Percentiles rank a stretch among this genome's conserved stretches.
These are phyloP conservation scores for Aspergillus coremiiformis DNA, from an alignment of 495 filamentous ascomycete genomes.

Conservation along the genomic window DNA sequence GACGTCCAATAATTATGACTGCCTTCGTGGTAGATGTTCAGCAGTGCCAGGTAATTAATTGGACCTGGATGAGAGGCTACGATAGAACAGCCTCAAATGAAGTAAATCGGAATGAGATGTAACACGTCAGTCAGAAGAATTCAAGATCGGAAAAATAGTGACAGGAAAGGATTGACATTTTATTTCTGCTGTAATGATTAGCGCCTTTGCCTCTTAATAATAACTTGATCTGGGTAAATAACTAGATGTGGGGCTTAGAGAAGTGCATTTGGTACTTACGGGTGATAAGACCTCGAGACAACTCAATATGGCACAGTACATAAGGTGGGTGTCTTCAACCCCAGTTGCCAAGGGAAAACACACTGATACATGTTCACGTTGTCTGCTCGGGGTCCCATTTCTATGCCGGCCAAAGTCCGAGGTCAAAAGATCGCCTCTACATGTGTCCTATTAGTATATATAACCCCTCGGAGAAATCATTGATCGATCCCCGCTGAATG, in stretches of 20 bases:
- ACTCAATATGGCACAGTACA: not conserved
- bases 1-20: not conserved
- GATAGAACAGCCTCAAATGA: not conserved
- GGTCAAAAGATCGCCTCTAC: not conserved
- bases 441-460: not conserved
- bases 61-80: not conserved
- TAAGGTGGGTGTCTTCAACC: not conserved
- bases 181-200: conserved; percentile 1
- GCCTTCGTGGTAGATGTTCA: not conserved
- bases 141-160: not conserved
- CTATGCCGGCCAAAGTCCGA: not conserved
- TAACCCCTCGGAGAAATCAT: not conserved
- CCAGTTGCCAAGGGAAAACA: not conserved
- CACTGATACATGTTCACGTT: not conserved
- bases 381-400: not conserved
- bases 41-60: no score
- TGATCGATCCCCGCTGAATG: not conserved
- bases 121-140: not conserved
- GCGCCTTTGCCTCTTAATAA: conserved; percentile 1
- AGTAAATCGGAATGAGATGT: not conserved
- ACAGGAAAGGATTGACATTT: conserved; percentile 6
- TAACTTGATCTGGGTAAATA: no score
- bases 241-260: conserved; percentile 3
- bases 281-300: not conserved
- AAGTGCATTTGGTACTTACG: not conserved